These are phyloP conservation scores for Coemansia pectinata DNA, from an alignment of 192 early-diverging fungal species.

Conservation along the genomic window DNA sequence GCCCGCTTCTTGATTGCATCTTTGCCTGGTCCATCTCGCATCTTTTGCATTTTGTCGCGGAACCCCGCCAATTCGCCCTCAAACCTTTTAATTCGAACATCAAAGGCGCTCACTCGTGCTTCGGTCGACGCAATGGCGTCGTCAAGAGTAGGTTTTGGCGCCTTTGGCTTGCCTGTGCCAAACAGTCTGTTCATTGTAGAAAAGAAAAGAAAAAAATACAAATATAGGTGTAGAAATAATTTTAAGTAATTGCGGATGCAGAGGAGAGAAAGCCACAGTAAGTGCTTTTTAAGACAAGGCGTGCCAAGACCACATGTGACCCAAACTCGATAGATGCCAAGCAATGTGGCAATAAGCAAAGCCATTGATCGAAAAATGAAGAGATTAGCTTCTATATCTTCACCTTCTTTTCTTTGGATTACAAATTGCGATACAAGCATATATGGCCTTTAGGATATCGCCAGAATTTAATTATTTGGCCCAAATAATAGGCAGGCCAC, in stretches of 20 bases:
- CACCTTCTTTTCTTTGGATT: neutral
- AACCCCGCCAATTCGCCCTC: conserved; percentile 91
- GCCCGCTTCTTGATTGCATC: conserved; percentile 93
- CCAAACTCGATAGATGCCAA: neutral
- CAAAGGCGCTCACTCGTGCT: conserved; percentile 77
- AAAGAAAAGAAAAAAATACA: neutral
- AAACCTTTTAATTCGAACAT: conserved; percentile 92
- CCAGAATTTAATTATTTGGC: neutral
- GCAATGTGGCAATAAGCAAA: neutral
- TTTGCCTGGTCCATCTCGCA: conserved; percentile 88
- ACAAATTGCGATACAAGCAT: neutral
- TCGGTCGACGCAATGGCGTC: conserved; percentile 90
- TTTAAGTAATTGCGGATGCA: neutral
- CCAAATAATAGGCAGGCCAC: conserved; percentile 14
- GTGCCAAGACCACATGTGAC: conserved; percentile 7
- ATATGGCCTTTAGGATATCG: conserved; percentile 1
- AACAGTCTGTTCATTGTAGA: conserved; percentile 87
- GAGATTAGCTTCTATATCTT: neutral
- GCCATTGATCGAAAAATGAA: neutral
- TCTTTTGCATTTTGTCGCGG: conserved; percentile 91
- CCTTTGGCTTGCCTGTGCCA: conserved; percentile 79
- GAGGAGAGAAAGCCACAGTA: neutral
- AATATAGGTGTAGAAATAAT: neutral
- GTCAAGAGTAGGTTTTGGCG: conserved; percentile 82
- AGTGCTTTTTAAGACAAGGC: neutral